Evolutionary conservation across 2,329 filamentous ascomycete species (phyloP), one percentile per base, ranked within the genome.

Genomic region (Monilinia vaccinii-corymbosi): DNA sequence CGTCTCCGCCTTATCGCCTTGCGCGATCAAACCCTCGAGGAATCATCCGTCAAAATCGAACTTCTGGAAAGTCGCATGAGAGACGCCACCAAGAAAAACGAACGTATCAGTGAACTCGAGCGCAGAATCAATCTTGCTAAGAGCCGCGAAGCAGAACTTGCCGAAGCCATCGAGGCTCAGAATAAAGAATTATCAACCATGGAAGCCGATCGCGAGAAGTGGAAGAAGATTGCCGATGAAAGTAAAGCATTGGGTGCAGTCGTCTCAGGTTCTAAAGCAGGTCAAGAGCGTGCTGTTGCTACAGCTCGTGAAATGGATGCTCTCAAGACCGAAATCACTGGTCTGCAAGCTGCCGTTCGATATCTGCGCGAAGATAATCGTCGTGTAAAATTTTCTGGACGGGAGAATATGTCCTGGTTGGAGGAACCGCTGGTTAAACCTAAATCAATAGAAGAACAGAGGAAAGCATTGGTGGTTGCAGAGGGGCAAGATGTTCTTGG

Each of bases 1-100:
- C 85, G 88, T 23, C 87, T 89, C 4, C 85, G 87, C 58, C 79
- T 82, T 4, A 80, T 91, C 60, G 84, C 87, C 1, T 81, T 86
- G 64, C 85, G 87, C 63, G 90, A 96, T 65, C 89, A 92, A 71
- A 86, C 87, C 40, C 83, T 96, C 56, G 91, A 95, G 72, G 93
- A 95, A 61, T 82, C 89, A 28, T 83, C 87, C n/a, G 87, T 97
- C 66, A 92, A 94, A 73, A 96, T 97, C 66, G 93, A 97, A 74
- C 89, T 94, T 45, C 84, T 97, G 42, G 89, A 96, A 73, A 89
- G 89, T 9, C 82, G 90, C 60, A 92, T 94, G 86, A 85, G 86
- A 61, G 91, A 95, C 70, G 89, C 89, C 7, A 84, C 85, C 65
- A 85, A 88, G 71, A 92, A 93, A 74, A 84, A 88, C 16, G 83